Conservation (phyloP, 495 filamentous ascomycete species). For the Penicillium salamii region DNA sequence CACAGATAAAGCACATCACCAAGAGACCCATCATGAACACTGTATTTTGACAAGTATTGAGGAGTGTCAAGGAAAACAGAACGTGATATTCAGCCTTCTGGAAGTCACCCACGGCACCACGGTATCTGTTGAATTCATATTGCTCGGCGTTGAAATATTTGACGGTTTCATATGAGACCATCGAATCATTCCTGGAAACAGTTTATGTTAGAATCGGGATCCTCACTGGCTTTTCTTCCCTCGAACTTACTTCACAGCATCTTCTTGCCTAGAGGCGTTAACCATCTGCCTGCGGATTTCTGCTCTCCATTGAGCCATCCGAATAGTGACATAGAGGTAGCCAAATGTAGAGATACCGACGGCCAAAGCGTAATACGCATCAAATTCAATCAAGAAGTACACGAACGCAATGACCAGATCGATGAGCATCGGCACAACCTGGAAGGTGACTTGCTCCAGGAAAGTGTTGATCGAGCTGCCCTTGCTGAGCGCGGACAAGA, state of each 20-base stretch:
- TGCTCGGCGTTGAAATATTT: slow-evolving; percentile 98
- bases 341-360: slow-evolving; percentile 90
- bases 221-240: neutral
- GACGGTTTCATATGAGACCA: slow-evolving; percentile 96
- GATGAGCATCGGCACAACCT: slow-evolving; percentile 90
- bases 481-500: slow-evolving; percentile 91
- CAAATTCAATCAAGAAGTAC: slow-evolving; percentile 77
- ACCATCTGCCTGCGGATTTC: slow-evolving; percentile 91
- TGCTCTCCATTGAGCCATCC: slow-evolving; percentile 90
- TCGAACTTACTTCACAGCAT: slow-evolving; percentile 72
- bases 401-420: slow-evolving; percentile 84
- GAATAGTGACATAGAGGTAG: slow-evolving; percentile 92
- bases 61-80: slow-evolving; percentile 78
- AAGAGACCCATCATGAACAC: slow-evolving; percentile 91
- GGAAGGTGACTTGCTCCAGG: slow-evolving; percentile 92
- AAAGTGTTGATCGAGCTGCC: slow-evolving; percentile 96
- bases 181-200: slow-evolving; percentile 75
- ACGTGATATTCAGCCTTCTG: slow-evolving; percentile 88
- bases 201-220: slow-evolving; percentile 1
- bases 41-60: slow-evolving; percentile 92
- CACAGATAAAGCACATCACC: slow-evolving; percentile 78
- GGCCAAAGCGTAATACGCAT: slow-evolving; percentile 89
- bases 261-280: slow-evolving; percentile 89
- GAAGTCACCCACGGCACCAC: slow-evolving; percentile 73
- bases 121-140: slow-evolving; percentile 87